Evolutionary conservation across 179 eudicot genomes (phyloP), one percentile per base, ranked within the genome.

Genomic region (Beta macrorhiza): DNA sequence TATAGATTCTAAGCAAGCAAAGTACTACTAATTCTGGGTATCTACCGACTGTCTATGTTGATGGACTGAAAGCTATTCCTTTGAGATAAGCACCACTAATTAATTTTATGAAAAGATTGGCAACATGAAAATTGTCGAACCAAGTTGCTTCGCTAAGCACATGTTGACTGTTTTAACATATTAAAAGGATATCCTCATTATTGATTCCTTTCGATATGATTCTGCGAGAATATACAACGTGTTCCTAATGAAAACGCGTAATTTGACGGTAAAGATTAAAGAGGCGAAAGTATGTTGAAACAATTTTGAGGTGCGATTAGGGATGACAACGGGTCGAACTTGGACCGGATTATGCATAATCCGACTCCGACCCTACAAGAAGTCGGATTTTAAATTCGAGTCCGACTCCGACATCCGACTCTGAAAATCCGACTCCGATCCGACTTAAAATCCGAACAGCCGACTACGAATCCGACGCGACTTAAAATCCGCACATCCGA

Each of bases 51-150:
- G 58, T 67, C 22, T 72, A 78, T 53, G 51, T 74, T 63, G 74
- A 49, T 37, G 42, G 42, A 37, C 4, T 22, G 75, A 42, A 75
- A 69, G 86, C 55, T 80, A 75, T 83, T 75, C 85, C 77, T 75
- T 79, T 83, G 22, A 61, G 75, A 75, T 59, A 51, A 75, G 77
- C 74, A 75, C 65, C 68, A 56, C 65, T 20, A 20, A 67, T 78
- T 67, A 45, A 17, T 44, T 29, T 42, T 44, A 58, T 3, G 4
- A 14, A 19, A 67, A 16, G 42, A 3, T 2, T 10, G n/a, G 16
- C 16, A 45, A 53, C 19, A 37, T 44, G 16, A 68, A 44, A 67
- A 70, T 29, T 47, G n/a, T 8, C 20, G 16, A 45, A 19, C 14
- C 20, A 79, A 56, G 5, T n/a, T 63, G 49, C n/a, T 47, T 64